Evolutionary conservation across 73 alveolate species (phyloP), one percentile per base, ranked within the genome.

Genomic region (Tetrahymena malaccensis): DNA sequence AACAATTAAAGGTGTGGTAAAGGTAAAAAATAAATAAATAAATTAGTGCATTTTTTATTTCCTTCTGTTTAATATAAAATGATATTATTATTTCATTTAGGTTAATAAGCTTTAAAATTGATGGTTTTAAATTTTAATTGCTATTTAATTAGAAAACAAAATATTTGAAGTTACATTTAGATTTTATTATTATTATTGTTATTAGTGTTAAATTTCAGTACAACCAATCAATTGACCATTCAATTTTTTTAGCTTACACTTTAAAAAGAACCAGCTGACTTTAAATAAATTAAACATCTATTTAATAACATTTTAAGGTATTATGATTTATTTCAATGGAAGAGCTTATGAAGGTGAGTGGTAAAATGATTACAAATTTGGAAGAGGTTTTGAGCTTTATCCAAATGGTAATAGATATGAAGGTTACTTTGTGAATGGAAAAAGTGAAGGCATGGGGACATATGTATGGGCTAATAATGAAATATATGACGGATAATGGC

Each of bases 341-440:
- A 44, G 98, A 85, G 94, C 94, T 31, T 94, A 57, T 89, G 98
- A 97, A 38, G 98, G 98, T 0, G 55, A 50, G 9, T 97, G 98
- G 98, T 43, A 96, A 57, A 93, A 96, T 94, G 98, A 97, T 43
- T 35, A 85, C 56, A 97, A 96, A 94, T 93, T 95, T 58, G 98
- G 98, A 43, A 57, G 55, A 43, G 97, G 98, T 43, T 85, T 85
- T 43, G 97, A 96, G 56, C 43, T 57, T 55, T 96, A 85, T 35
- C 96, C 96, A 33, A 96, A 94, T 70, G 98, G 98, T 0, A 97
- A 97, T 33, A 70, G 40, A 22, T 95, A 55, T 93, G 96, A 55
- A 44, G 98, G 98, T 4, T 94, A 97, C 43, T 97, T 94, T 95
- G 84, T 85, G 58, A 94, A 95, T 83, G 98, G 98, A 35, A 93